phyloP scores from a whole-genome alignment of 768 basidiomycete species.

The Rhizopogon vulgaris region DNA sequence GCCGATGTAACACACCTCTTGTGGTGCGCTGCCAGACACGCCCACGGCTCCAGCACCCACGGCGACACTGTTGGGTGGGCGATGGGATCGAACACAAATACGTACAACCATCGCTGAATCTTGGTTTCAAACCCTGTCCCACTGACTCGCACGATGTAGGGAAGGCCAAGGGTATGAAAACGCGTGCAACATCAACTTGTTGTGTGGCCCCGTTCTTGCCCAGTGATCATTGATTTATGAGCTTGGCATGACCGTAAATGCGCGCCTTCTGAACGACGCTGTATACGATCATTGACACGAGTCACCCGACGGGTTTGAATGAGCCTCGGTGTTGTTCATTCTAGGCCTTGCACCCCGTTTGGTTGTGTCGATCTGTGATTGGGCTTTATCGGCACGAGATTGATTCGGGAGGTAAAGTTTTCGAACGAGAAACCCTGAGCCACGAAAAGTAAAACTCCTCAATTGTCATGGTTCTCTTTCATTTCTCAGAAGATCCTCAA shows the following conservation, averaged over 20 bases:
- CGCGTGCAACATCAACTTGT: no score
- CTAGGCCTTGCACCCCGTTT: neutral
- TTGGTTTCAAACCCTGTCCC: neutral
- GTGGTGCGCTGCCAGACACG: neutral
- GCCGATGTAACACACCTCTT: neutral
- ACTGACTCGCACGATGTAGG: neutral
- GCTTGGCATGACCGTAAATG: neutral
- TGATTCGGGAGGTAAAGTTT: neutral
- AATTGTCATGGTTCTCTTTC: neutral
- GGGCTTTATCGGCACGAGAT: neutral
- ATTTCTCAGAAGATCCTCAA: neutral
- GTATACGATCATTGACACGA: neutral
- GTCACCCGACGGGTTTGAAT: neutral
- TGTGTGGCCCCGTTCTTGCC: neutral
- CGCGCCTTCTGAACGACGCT: neutral
- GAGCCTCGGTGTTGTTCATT: slow-evolving; percentile 1
- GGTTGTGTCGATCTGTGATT: neutral
- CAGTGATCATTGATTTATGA: neutral
- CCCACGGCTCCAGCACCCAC: no score
- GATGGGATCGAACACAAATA: no score
- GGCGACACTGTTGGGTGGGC: no score
- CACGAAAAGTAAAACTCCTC: neutral
- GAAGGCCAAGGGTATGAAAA: neutral
- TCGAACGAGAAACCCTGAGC: neutral
- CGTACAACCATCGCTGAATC: neutral